A percentile compares a stretch with the other conserved stretches of the same genome.
phyloP scores from a whole-genome alignment of 1,284 basidiomycete species.

The Vanrija pseudolonga region DNA sequence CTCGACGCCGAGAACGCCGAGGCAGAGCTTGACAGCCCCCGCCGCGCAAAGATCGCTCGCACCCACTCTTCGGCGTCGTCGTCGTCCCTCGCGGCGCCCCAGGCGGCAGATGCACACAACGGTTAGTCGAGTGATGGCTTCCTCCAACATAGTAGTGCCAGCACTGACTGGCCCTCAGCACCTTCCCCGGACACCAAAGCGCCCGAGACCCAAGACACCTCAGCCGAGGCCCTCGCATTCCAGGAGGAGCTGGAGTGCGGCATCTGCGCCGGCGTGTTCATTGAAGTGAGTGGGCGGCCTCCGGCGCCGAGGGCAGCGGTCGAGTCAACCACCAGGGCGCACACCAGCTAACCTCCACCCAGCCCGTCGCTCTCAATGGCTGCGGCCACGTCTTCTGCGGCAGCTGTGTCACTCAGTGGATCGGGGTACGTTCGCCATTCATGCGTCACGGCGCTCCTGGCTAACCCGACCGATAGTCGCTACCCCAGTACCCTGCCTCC shows the following conservation, averaged over 20 bases:
- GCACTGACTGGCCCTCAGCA: no score
- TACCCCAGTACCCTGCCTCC: constrained; percentile 71
- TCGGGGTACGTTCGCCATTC: constrained; percentile 8
- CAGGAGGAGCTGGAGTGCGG: constrained; percentile 24
- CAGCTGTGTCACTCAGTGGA: constrained; percentile 23
- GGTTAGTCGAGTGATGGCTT: not conserved
- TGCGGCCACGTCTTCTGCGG: constrained; percentile 26
- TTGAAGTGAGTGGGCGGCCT: constrained; percentile 12
- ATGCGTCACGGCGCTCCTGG: not conserved
- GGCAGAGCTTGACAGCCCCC: constrained; percentile 1
- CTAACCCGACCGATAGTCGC: constrained; percentile 19
- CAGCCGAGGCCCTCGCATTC: not conserved
- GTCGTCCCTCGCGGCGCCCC: not conserved
- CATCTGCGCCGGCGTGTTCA: constrained; percentile 23
- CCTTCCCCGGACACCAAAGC: not conserved
- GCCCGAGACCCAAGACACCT: not conserved
- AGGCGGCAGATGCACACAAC: not conserved
- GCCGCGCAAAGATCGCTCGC: constrained; percentile 8
- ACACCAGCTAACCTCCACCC: not conserved
- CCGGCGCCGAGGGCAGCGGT: no score
- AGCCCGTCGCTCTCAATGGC: constrained; percentile 24
- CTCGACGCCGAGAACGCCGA: constrained; percentile 9
- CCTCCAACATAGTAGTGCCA: no score
- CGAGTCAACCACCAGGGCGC: no score
- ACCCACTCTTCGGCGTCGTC: not conserved